A percentile compares a stretch with the other conserved stretches of the same genome.
Conservation (phyloP, 2,329 filamentous ascomycete species). For the Xylariaceae sp. region DNA sequence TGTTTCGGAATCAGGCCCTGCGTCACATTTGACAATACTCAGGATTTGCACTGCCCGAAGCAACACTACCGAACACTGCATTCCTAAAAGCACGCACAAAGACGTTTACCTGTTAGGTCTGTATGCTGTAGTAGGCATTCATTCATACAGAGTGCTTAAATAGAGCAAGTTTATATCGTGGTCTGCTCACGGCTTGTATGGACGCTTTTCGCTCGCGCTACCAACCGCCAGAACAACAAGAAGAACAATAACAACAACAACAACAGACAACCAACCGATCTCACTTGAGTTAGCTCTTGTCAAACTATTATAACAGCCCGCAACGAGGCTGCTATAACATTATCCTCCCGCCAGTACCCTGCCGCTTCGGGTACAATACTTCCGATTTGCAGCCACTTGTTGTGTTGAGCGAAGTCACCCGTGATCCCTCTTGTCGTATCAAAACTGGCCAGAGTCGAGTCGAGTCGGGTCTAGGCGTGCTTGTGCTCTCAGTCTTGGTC, state of each 20-base stretch:
- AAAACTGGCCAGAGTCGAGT: too few species aligned
- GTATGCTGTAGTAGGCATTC: too few species aligned
- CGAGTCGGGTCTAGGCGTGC: conserved; percentile 10
- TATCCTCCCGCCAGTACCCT: neutral
- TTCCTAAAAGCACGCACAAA: conserved; percentile 10
- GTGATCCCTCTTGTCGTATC: conserved; percentile 12
- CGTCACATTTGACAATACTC: too few species aligned
- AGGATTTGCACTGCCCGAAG: conserved; percentile 15
- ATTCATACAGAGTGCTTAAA: conserved; percentile 1
- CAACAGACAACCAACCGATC: too few species aligned
- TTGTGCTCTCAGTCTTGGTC: conserved; percentile 10
- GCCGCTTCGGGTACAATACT: conserved; percentile 4
- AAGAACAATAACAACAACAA: too few species aligned
- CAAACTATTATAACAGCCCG: neutral
- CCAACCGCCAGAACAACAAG: too few species aligned
- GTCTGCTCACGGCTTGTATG: too few species aligned
- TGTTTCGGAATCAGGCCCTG: conserved; percentile 8
- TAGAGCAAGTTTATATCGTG: too few species aligned
- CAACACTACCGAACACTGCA: conserved; percentile 6
- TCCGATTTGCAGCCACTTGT: conserved; percentile 10
- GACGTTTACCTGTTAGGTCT: too few species aligned
- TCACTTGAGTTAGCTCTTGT: neutral
- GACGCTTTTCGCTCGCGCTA: too few species aligned
- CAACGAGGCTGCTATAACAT: neutral
- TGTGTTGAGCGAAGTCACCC: conserved; percentile 16